Evolutionary conservation across 2,329 filamentous ascomycete species (phyloP).

Genomic region (Sporothrix phasma): DNA sequence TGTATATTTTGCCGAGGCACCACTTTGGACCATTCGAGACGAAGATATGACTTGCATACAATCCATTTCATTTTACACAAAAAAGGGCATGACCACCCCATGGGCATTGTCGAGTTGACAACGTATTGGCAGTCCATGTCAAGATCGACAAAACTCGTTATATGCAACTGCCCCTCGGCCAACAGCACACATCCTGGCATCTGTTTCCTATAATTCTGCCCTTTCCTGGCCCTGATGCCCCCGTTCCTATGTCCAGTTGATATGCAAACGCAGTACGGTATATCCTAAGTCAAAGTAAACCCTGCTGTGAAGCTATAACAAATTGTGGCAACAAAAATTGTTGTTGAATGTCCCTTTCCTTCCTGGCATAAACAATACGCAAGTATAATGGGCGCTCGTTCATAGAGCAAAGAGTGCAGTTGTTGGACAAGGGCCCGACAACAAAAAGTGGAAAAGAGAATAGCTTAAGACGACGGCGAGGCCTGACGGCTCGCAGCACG

Average conservation of each 20-base stretch:
- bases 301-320: background rate
- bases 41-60: slow-evolving; percentile 4
- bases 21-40: background rate
- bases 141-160: too few relatives aligned
- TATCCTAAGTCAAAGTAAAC: background rate
- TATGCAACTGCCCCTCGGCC: too few relatives aligned
- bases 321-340: background rate
- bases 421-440: background rate
- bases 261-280: background rate
- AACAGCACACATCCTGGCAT: background rate
- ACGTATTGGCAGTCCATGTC: too few relatives aligned
- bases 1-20: slow-evolving; percentile 1
- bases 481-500: background rate
- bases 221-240: background rate
- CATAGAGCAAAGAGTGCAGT: background rate
- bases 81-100: background rate
- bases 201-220: background rate
- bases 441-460: background rate
- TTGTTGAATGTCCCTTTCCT: background rate
- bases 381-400: background rate
- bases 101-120: too few relatives aligned
- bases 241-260: too few relatives aligned
- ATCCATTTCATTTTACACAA: background rate
- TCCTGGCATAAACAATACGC: background rate
- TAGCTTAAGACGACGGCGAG: background rate